Evolutionary conservation across 352 stramenopile genomes (phyloP).

Genomic region (Phytophthora foliorum): DNA sequence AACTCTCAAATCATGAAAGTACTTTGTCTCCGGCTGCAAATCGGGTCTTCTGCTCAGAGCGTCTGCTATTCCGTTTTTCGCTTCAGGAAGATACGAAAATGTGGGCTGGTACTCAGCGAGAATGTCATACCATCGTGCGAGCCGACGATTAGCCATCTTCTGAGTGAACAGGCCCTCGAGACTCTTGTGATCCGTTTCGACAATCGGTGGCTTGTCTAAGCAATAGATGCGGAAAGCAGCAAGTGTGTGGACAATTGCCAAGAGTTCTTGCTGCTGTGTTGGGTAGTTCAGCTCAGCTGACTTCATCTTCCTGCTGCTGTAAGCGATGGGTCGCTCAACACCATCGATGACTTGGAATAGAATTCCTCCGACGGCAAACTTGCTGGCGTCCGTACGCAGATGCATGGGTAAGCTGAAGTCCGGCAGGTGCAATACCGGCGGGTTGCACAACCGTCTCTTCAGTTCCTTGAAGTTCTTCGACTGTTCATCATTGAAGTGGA

Average conservation of each 20-base stretch:
- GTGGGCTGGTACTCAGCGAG: conserved; percentile 20
- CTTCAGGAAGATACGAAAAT: conserved; percentile 3
- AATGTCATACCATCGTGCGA: conserved; percentile 17
- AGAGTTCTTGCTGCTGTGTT: conserved; percentile 15
- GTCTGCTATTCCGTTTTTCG: neutral
- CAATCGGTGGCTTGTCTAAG: conserved; percentile 1
- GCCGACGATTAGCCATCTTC: conserved; percentile 16
- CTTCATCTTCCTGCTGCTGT: conserved; percentile 6
- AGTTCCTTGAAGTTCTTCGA: conserved; percentile 11
- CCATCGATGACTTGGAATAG: neutral
- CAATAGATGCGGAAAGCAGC: conserved; percentile 2
- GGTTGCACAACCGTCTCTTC: conserved; percentile 4
- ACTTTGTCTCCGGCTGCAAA: conserved; percentile 27
- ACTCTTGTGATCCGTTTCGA: conserved; percentile 24
- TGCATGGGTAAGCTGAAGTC: conserved; percentile 7
- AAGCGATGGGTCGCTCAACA: conserved; percentile 3
- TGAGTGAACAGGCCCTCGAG: conserved; percentile 15
- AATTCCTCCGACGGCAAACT: conserved; percentile 9
- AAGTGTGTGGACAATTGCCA: conserved; percentile 10
- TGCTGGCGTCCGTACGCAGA: conserved; percentile 2
- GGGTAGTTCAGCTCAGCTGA: conserved; percentile 3
- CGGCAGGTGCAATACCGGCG: neutral
- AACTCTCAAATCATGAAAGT: conserved; percentile 24
- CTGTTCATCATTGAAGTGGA: conserved; percentile 5
- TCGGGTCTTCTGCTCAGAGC: conserved; percentile 9